These are phyloP conservation scores for Anthostomella pinea DNA, from an alignment of 2,329 filamentous ascomycete genomes.

Conservation along the genomic window DNA sequence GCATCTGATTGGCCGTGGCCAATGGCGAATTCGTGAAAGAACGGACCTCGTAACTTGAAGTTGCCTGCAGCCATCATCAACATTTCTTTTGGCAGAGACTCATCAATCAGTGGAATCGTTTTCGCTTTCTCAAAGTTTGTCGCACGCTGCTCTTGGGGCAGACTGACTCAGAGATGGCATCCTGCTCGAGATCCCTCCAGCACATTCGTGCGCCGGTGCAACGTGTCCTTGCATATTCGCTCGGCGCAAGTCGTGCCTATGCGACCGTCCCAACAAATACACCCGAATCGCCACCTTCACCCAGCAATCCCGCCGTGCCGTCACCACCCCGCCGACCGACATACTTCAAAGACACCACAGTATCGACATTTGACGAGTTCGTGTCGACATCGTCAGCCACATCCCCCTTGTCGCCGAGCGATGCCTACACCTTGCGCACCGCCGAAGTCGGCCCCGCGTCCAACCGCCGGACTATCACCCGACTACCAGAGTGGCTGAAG, in stretches of 20 bases:
- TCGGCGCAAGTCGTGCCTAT: conserved; percentile 22
- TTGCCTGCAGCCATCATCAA: too few relatives aligned
- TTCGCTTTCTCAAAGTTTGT: neutral
- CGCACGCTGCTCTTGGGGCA: neutral
- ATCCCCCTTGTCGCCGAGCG: conserved; percentile 45
- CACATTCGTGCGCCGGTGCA: conserved; percentile 28
- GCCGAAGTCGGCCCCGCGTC: conserved; percentile 63
- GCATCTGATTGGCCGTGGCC: neutral
- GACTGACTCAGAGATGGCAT: conserved; percentile 21
- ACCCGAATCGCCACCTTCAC: conserved; percentile 24
- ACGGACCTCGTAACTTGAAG: neutral
- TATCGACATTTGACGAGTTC: conserved; percentile 60
- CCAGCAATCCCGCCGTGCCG: conserved; percentile 20
- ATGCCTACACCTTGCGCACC: conserved; percentile 60
- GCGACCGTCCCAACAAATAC: conserved; percentile 28
- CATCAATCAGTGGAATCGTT: too few relatives aligned
- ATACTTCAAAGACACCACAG: conserved; percentile 58
- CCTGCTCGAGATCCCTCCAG: conserved; percentile 25
- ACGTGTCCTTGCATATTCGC: conserved; percentile 24
- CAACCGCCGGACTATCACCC: conserved; percentile 62
- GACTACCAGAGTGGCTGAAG: conserved; percentile 92
- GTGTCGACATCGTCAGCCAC: conserved; percentile 41
- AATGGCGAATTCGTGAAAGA: neutral
- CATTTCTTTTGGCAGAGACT: too few relatives aligned
- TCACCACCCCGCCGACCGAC: conserved; percentile 38